These are phyloP conservation scores for Priceomyces carsonii DNA, from an alignment of 805 yeast species.

Conservation along the genomic window DNA sequence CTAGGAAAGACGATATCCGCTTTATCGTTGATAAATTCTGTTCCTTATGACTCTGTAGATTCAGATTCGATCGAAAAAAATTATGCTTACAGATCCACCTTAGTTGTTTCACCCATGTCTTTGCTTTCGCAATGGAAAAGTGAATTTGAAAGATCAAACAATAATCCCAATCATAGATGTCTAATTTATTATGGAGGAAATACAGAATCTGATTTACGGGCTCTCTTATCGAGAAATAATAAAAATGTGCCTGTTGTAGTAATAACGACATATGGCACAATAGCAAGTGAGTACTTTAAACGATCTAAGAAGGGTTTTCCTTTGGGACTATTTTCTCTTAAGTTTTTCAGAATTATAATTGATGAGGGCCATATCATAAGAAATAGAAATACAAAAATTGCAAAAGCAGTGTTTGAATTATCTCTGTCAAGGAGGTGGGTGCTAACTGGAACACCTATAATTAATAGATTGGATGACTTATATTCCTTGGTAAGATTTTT, in stretches of 20 bases:
- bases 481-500: conserved; percentile 75
- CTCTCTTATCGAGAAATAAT: conserved; percentile 37
- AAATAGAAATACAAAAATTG: conserved; percentile 74
- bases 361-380: conserved; percentile 93
- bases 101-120: conserved; percentile 89
- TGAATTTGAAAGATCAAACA: conserved; percentile 66
- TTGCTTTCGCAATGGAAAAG: conserved; percentile 87
- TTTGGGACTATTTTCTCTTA: conserved; percentile 67
- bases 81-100: conserved; percentile 71
- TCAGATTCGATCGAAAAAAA: conserved; percentile 15
- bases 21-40: conserved; percentile 66
- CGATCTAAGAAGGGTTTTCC: conserved; percentile 26
- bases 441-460: conserved; percentile 91
- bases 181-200: conserved; percentile 77
- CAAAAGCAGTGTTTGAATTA: conserved; percentile 74
- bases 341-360: conserved; percentile 72
- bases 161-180: conserved; percentile 44
- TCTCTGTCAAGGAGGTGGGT: conserved; percentile 73
- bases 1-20: conserved; percentile 91
- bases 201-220: conserved; percentile 49
- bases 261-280: conserved; percentile 85
- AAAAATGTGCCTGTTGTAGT: conserved; percentile 64
- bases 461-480: conserved; percentile 83
- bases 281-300: conserved; percentile 71
- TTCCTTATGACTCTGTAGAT: conserved; percentile 51